A percentile compares a stretch with the other conserved stretches of the same genome.
phyloP scores from a whole-genome alignment of 176 grass and related monocot species.

The Eleusine coracana region DNA sequence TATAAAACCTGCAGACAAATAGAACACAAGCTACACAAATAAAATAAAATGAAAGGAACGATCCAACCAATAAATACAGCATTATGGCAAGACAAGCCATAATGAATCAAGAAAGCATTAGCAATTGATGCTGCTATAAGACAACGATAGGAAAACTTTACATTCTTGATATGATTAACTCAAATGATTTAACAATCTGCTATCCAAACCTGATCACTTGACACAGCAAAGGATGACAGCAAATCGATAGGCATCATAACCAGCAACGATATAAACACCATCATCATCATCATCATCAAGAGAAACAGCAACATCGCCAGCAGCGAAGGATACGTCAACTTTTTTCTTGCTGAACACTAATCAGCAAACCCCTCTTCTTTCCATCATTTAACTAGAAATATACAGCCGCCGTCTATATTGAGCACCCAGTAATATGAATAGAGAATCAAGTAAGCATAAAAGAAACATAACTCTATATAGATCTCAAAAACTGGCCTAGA shows the following conservation, averaged over 20 bases:
- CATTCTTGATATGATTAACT: background rate
- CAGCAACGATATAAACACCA: conserved; percentile 22
- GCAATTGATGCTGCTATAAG: too few relatives aligned
- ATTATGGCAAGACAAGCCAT: too few relatives aligned
- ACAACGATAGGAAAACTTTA: background rate
- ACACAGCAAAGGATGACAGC: conserved; percentile 3
- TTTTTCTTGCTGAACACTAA: conserved; percentile 24
- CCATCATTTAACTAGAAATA: conserved; percentile 47
- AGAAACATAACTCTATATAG: background rate
- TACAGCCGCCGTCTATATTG: background rate
- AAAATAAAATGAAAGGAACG: too few relatives aligned
- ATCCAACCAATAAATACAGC: too few relatives aligned
- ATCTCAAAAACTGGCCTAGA: background rate
- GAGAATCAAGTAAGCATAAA: background rate
- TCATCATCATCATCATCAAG: conserved; percentile 42
- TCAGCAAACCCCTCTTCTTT: conserved; percentile 23
- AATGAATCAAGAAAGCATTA: background rate
- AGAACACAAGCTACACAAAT: too few relatives aligned
- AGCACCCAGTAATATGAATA: conserved; percentile 7
- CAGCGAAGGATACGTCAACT: conserved; percentile 11
- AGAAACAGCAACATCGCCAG: conserved; percentile 40
- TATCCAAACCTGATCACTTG: conserved; percentile 24
- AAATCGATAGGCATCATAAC: conserved; percentile 9
- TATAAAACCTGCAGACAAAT: too few relatives aligned
- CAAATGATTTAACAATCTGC: conserved; percentile 29